Evolutionary conservation across 352 stramenopile species (phyloP).

Genomic region (Pythium brachiatum): DNA sequence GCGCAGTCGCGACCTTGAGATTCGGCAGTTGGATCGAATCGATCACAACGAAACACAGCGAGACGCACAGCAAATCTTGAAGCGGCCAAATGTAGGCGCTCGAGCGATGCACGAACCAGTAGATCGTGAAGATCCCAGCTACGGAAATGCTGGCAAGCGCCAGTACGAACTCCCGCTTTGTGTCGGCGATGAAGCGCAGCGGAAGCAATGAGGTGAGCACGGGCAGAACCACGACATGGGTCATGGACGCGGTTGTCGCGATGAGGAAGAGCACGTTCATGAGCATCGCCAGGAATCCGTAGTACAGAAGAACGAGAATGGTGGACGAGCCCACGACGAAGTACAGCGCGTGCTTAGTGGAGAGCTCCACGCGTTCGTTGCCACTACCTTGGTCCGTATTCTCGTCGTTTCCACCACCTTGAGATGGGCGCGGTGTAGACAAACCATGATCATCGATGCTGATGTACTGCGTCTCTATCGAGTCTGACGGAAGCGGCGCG

Average conservation of each 20-base stretch:
- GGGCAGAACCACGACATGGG: constrained; percentile 45
- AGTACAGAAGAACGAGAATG: constrained; percentile 65
- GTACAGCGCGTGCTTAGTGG: constrained; percentile 43
- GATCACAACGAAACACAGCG: constrained; percentile 89
- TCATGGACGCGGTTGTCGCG: constrained; percentile 40
- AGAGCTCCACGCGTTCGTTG: constrained; percentile 39
- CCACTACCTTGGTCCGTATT: not conserved
- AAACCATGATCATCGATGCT: constrained; percentile 19
- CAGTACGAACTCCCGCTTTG: not conserved
- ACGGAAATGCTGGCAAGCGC: constrained; percentile 15
- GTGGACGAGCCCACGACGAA: constrained; percentile 57
- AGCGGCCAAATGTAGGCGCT: constrained; percentile 79
- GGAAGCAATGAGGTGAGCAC: constrained; percentile 25
- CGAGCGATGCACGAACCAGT: constrained; percentile 59
- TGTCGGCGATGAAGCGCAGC: not conserved
- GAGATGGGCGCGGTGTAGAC: not conserved
- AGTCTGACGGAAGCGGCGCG: not conserved
- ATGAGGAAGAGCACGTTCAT: constrained; percentile 61
- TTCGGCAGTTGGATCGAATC: constrained; percentile 73
- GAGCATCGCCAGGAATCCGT: constrained; percentile 51
- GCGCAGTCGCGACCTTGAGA: constrained; percentile 76
- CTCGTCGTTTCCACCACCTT: not conserved
- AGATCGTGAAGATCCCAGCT: constrained; percentile 28
- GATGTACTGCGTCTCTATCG: constrained; percentile 20
- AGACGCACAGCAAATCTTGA: constrained; percentile 86